These are phyloP conservation scores for Paecilomyces dactylethromorphus DNA, from an alignment of 2,329 filamentous ascomycete genomes.

Conservation along the genomic window DNA sequence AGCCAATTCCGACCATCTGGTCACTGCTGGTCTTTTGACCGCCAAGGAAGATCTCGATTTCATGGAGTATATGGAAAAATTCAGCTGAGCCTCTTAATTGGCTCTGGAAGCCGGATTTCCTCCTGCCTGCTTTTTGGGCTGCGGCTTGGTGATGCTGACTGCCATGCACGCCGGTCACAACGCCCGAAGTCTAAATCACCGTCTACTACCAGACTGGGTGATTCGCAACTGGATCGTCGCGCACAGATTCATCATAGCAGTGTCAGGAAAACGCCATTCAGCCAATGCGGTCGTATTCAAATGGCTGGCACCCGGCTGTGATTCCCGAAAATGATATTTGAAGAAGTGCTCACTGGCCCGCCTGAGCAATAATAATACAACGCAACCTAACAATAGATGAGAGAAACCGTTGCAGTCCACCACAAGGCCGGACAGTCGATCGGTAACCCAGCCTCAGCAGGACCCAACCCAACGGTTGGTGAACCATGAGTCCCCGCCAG, in stretches of 20 bases:
- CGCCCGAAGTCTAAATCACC: background rate
- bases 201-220: background rate
- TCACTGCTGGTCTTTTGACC: background rate
- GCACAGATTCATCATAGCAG: background rate
- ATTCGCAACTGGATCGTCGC: too few species aligned
- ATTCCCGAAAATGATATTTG: background rate
- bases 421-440: background rate
- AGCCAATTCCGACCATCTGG: background rate
- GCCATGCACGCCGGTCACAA: background rate
- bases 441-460: background rate
- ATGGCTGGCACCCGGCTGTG: background rate
- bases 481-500: background rate
- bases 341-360: too few species aligned
- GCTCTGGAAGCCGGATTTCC: background rate
- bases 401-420: too few species aligned
- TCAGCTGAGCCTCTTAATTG: background rate
- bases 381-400: too few species aligned
- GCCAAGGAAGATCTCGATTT: background rate
- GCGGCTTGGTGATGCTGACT: background rate
- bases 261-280: background rate
- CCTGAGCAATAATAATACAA: too few species aligned
- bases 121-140: too few species aligned
- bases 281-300: background rate
- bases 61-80: background rate
- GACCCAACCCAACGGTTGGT: background rate